Percentiles rank a stretch among this genome's conserved stretches.
Conservation (phyloP, 2,329 filamentous ascomycete species). For the Xylariaceae sp. region DNA sequence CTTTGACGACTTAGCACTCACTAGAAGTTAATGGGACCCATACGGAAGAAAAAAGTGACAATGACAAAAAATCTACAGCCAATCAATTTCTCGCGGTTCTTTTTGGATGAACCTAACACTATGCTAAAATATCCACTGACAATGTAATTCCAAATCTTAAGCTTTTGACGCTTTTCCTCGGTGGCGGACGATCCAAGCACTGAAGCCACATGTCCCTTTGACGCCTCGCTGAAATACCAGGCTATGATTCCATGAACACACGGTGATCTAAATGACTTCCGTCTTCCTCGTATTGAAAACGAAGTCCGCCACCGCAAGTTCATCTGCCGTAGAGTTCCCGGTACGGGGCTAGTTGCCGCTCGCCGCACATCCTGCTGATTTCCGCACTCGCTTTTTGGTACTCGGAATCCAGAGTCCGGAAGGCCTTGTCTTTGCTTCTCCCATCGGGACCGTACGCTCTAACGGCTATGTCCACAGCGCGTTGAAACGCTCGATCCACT, state of each 20-base stretch:
- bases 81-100: too few relatives aligned
- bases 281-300: not conserved
- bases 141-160: too few relatives aligned
- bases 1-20: too few relatives aligned
- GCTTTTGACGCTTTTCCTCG: too few relatives aligned
- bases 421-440: slow-evolving; percentile 16
- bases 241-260: not conserved
- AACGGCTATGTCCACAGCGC: slow-evolving; percentile 19
- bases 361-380: slow-evolving; percentile 18
- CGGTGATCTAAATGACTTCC: not conserved
- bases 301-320: not conserved
- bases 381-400: slow-evolving; percentile 20
- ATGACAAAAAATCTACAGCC: too few relatives aligned
- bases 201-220: not conserved
- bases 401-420: slow-evolving; percentile 16
- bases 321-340: slow-evolving; percentile 17
- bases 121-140: too few relatives aligned
- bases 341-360: slow-evolving; percentile 19
- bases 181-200: too few relatives aligned
- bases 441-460: slow-evolving; percentile 15
- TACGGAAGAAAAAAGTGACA: too few relatives aligned
- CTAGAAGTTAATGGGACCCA: too few relatives aligned
- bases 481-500: slow-evolving; percentile 20
- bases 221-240: too few relatives aligned
- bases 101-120: too few relatives aligned